Evolutionary conservation across 345 rosid species (phyloP), one percentile per base, ranked within the genome.

Genomic region (Gossypium turneri): DNA sequence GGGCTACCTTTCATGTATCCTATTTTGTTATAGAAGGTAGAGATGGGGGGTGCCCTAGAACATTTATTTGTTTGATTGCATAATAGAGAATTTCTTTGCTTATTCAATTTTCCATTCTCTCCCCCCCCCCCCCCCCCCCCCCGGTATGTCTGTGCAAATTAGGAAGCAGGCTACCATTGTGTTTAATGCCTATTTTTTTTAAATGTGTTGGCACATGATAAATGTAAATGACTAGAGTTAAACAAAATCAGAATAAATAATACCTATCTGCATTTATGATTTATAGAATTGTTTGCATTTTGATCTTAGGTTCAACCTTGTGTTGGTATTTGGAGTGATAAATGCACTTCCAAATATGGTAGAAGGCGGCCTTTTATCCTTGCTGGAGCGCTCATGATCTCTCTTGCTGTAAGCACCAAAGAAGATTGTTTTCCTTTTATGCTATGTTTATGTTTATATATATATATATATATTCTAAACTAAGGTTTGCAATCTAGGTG

Each of bases 291-390:
- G 45, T 24, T 72, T 66, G 13, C 27, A 41, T 77, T 73, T 74
- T 71, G 67, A 67, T 82, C 75, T 73, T 83, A 93, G 99, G 97
- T 93, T 83, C 98, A 95, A 87, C 99, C 99, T 76, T 93, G 90
- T 84, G 97, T 95, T 76, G 99, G 99, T 68, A 93, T 93, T 64
- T 93, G 98, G 98, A 95, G 99, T 81, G 99, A 93, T 80, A 95
- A 93, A 80, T 95, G 97, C 81, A 82, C 88, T 76, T 93, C 98
- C 48, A 91, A 89, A 78, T 93, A 84, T 68, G 99, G 98, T 78
- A 89, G 97, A 82, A 86, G 97, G 76, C 82, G 98, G 41, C 97
- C 98, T 12, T 95, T 91, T 83, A 95, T 95, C 83, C 93, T 95
- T 74, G 92, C 86, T 57, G 98, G 97, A 78, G 85, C 97, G 67